A percentile compares a stretch with the other conserved stretches of the same genome.
Evolutionary conservation across 805 yeast genomes (phyloP).

Genomic region (Wickerhamiella occidentalis): DNA sequence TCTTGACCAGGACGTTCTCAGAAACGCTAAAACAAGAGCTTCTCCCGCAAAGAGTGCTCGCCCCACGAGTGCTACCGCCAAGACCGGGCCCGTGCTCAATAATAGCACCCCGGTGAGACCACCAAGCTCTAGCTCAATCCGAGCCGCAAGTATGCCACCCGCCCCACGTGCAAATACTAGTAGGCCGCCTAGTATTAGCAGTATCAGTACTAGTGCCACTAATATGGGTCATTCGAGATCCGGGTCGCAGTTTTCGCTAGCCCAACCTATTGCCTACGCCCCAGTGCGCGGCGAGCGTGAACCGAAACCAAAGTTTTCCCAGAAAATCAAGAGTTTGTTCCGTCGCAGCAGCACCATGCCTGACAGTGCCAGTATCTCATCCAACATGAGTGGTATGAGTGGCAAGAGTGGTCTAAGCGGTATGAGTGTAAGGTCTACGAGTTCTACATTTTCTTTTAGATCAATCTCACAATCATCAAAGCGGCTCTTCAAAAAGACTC

Average conservation of each 20-base stretch:
- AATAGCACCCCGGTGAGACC: not conserved
- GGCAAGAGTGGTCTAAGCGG: conserved; percentile 15
- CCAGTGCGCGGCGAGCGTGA: conserved; percentile 2
- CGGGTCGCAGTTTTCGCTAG: not conserved
- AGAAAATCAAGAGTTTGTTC: conserved; percentile 8
- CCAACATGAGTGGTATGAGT: conserved; percentile 7
- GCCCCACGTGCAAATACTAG: not conserved
- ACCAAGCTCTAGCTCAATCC: not conserved
- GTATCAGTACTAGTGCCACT: not conserved
- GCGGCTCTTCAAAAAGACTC: conserved; percentile 8
- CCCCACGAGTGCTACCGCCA: not conserved
- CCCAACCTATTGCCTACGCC: conserved; percentile 2
- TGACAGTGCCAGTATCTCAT: conserved; percentile 6
- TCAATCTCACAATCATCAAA: conserved; percentile 16
- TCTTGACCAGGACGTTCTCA: not conserved
- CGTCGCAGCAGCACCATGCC: not conserved
- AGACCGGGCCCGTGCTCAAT: not conserved
- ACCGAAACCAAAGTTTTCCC: conserved; percentile 8
- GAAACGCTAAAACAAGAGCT: not conserved
- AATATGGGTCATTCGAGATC: not conserved
- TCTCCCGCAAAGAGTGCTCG: not conserved
- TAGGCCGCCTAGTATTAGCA: not conserved
- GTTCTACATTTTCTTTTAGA: conserved; percentile 23
- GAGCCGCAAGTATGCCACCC: not conserved
- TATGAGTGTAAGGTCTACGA: conserved; percentile 22